Evolutionary conservation across 352 stramenopile species (phyloP).

Genomic region (Phytopythium helicoides): DNA sequence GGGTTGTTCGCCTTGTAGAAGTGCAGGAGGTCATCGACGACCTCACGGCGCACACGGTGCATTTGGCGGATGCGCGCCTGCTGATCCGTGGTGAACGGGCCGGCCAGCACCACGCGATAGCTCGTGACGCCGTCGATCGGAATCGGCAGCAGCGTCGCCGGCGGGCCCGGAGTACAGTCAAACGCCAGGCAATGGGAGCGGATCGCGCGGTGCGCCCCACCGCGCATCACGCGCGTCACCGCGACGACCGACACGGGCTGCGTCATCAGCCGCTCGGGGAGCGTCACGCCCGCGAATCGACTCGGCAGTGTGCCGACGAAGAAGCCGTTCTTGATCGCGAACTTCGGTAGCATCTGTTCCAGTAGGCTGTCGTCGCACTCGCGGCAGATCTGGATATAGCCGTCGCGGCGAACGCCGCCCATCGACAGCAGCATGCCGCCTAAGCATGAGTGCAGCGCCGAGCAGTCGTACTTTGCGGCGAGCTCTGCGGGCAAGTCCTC

Average conservation of each 20-base stretch:
- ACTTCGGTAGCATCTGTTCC: constrained; percentile 10
- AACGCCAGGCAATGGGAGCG: constrained; percentile 19
- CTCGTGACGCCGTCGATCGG: constrained; percentile 5
- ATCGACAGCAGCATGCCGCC: constrained; percentile 8
- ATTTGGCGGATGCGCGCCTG: constrained; percentile 12
- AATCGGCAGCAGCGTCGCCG: constrained; percentile 14
- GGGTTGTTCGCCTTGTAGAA: neutral
- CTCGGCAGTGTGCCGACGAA: constrained; percentile 4
- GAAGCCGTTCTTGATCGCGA: constrained; percentile 25
- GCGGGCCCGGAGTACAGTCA: constrained; percentile 11
- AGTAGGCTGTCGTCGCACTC: constrained; percentile 6
- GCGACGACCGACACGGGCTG: constrained; percentile 13
- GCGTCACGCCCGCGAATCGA: neutral
- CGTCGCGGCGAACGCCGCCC: neutral
- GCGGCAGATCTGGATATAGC: constrained; percentile 1
- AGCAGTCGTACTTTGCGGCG: constrained; percentile 4
- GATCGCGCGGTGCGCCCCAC: constrained; percentile 9
- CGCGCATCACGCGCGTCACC: constrained; percentile 16
- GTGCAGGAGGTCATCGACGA: neutral
- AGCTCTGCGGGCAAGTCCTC: neutral
- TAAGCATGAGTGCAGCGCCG: neutral
- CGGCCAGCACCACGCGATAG: constrained; percentile 17
- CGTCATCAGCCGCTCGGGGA: constrained; percentile 9
- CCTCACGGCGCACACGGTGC: neutral
- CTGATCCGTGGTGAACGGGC: constrained; percentile 14